Base-by-base conservation (phyloP, 176 grass and related monocot genomes). In the Cenchrus fungigraminus region DNA sequence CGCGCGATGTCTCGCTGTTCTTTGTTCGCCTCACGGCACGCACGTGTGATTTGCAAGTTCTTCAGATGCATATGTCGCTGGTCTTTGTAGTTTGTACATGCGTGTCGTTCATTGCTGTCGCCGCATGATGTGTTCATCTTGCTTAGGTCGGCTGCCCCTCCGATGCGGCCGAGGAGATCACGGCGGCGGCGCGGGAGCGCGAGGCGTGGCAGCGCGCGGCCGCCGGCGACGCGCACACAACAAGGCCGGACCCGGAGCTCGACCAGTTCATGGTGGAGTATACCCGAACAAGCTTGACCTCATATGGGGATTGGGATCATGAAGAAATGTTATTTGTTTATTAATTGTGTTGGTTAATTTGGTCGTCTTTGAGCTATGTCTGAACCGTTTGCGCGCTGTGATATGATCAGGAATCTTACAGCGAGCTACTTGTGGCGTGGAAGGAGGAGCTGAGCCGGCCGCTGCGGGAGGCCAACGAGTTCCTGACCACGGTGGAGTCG, bases 261-360 rank as follows among this genome's bases (percentile, higher is more conserved):
- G 89, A 91, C 78, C 77, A 80, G 71, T 91, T 91, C 85, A 91
- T 91, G 85, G 89, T 91, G 50, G 3, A 46, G 56, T 42, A 40
- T 40, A 32, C 44, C 45, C 32, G 46, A 19, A 22, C 46, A 22
- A 54, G 32, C 40, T 62, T 79, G 12, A 0, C 22, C 70, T 51
- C n/a, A 52, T 46, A 4, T 40, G 59, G n/a, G 59, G 20, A 22
- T 61, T n/a, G 19, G 50, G 29, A 66, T 68, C 73, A 49, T 78
- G 25, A 46, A 40, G 68, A 59, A n/a, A 7, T 59, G 6, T 71
- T 71, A 10, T 47, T 61, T 6, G 25, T 2, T 3, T 56, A 9
- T 3, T 56, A 9, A 50, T 22, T 28, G 11, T 37, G 22, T 28
- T 50, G 55, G 42, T 47, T 51, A n/a, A 40, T 75, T 67, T 13